Percentiles rank a stretch among this genome's conserved stretches.
These are phyloP conservation scores for Mercurialis annua DNA, from an alignment of 345 rosid species.

Conservation along the genomic window DNA sequence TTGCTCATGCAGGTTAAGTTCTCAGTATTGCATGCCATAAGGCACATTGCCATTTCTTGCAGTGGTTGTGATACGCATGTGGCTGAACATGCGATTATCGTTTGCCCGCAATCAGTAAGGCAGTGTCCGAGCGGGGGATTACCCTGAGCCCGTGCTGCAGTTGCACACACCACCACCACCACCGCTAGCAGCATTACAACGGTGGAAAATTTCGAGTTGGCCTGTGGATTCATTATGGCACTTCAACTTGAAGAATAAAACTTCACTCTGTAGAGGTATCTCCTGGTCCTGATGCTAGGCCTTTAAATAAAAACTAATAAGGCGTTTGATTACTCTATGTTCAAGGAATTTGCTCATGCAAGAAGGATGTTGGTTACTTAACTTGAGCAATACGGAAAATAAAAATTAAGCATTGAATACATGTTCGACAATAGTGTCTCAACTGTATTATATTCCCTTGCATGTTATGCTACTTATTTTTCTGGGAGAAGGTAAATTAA, in stretches of 20 bases:
- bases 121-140: neutral
- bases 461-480: too few species aligned
- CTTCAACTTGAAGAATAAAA: too few species aligned
- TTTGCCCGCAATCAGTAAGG: neutral
- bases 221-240: neutral
- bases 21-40: neutral
- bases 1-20: neutral
- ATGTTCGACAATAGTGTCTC: too few species aligned
- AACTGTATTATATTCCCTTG: too few species aligned
- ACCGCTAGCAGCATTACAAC: neutral
- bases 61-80: neutral
- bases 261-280: neutral
- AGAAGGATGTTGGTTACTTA: neutral
- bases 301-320: neutral
- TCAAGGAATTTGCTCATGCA: neutral
- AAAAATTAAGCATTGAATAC: neutral
- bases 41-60: neutral
- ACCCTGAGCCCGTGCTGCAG: neutral
- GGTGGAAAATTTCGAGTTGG: neutral
- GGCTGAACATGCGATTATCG: neutral
- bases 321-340: neutral
- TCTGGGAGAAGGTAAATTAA: too few species aligned
- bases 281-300: too few species aligned
- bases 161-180: neutral
- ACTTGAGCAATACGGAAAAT: neutral